phyloP scores from a whole-genome alignment of 768 basidiomycete species.

The Termitomyces sp. region DNA sequence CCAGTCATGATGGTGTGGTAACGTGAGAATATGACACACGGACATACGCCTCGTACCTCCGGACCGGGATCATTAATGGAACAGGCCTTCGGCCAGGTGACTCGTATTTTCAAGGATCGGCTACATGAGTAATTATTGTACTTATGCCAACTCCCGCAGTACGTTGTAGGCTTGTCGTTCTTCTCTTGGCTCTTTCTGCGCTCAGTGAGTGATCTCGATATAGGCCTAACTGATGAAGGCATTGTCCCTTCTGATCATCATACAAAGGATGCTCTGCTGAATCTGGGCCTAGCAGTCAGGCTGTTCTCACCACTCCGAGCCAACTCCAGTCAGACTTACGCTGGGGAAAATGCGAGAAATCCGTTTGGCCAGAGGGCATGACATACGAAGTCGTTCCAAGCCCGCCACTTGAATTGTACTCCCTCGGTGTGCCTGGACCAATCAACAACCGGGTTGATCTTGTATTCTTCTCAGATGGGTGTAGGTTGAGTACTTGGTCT shows the following conservation, averaged over 20 bases:
- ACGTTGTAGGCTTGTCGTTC: no score
- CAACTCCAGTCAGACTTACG: background rate
- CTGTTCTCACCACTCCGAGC: background rate
- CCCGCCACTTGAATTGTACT: conserved; percentile 49
- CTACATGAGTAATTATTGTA: no score
- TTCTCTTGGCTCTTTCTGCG: background rate
- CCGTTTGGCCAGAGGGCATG: background rate
- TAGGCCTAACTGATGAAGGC: background rate
- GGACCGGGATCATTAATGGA: no score
- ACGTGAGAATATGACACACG: no score
- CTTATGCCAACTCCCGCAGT: no score
- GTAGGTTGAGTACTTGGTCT: conserved; percentile 32
- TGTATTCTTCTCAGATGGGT: conserved; percentile 76
- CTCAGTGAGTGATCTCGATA: background rate
- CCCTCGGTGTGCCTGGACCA: conserved; percentile 56
- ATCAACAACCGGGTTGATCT: conserved; percentile 65
- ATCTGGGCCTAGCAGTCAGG: background rate
- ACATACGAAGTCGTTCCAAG: conserved; percentile 9
- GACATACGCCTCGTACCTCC: no score
- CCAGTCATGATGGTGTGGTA: no score
- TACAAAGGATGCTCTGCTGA: background rate
- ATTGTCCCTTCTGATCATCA: background rate
- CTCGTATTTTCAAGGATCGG: no score
- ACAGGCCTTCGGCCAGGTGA: no score
- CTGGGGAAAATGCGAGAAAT: background rate